A percentile compares a stretch with the other conserved stretches of the same genome.
Evolutionary conservation across 208 protist genomes (phyloP).

Genomic region (Trypanosoma platydactyli): DNA sequence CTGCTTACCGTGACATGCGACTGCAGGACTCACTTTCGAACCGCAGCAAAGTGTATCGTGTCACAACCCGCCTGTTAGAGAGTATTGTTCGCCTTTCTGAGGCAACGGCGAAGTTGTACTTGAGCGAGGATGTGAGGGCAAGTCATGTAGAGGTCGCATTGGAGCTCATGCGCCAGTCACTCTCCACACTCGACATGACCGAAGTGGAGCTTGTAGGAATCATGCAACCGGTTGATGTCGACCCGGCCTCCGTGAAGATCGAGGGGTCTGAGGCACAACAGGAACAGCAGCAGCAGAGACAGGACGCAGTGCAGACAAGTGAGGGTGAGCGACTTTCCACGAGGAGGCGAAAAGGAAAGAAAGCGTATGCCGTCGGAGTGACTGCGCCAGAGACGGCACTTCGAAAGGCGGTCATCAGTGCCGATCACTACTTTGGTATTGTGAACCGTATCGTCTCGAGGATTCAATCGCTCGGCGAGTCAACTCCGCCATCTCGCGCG

Average conservation of each 20-base stretch:
- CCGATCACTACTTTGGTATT: constrained; percentile 88
- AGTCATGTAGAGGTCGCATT: constrained; percentile 83
- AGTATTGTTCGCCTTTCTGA: constrained; percentile 99
- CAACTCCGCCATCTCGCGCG: constrained; percentile 59
- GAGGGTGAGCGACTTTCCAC: not conserved
- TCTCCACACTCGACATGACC: constrained; percentile 88
- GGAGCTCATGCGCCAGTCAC: constrained; percentile 89
- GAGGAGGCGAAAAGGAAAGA: constrained; percentile 20
- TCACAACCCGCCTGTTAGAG: constrained; percentile 99
- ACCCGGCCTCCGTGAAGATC: constrained; percentile 26
- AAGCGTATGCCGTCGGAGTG: not conserved
- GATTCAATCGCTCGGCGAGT: constrained; percentile 72
- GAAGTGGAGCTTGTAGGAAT: constrained; percentile 81
- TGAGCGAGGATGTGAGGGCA: constrained; percentile 88
- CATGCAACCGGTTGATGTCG: constrained; percentile 21
- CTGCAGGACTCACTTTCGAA: constrained; percentile 89
- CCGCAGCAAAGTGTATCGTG: constrained; percentile 93
- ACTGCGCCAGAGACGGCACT: constrained; percentile 21
- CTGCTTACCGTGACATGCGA: constrained; percentile 93
- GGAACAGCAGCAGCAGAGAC: constrained; percentile 15
- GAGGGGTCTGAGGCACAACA: constrained; percentile 27
- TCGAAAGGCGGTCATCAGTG: constrained; percentile 68
- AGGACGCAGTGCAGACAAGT: not conserved
- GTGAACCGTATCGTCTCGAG: constrained; percentile 74
- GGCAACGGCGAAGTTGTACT: constrained; percentile 95